phyloP scores from a whole-genome alignment of 2,329 filamentous ascomycete genomes.

The Alternaria viburni region DNA sequence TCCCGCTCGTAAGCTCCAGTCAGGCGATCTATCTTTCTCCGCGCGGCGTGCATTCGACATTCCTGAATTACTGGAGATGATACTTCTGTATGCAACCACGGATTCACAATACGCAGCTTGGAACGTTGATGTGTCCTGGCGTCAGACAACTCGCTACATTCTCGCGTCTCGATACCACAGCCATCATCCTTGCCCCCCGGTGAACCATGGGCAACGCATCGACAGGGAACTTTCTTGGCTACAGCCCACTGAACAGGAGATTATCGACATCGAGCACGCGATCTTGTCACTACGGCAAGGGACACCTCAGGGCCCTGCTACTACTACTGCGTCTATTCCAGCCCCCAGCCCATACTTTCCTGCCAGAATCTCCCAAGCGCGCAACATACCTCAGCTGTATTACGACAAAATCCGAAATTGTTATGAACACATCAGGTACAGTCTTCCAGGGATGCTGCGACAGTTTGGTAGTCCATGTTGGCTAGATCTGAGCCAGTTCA shows the following conservation, averaged over 20 bases:
- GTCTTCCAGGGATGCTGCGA: neutral
- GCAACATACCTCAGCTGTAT: neutral
- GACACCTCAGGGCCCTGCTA: neutral
- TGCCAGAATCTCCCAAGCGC: neutral
- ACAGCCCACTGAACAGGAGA: neutral
- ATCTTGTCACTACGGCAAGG: neutral
- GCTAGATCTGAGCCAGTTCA: neutral
- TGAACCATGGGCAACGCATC: neutral
- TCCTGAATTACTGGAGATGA: neutral
- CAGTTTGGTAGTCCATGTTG: neutral
- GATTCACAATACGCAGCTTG: neutral
- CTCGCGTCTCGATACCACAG: neutral
- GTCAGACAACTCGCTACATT: neutral
- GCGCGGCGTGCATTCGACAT: neutral
- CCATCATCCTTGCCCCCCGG: neutral
- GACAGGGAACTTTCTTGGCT: neutral
- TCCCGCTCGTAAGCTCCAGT: neutral
- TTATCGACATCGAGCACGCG: neutral
- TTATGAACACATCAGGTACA: neutral
- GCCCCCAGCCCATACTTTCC: neutral
- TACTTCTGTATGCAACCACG: neutral
- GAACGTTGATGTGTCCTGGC: neutral
- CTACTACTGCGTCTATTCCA: no score
- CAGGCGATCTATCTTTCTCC: neutral
- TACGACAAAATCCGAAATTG: neutral